Evolutionary conservation across 805 yeast species (phyloP).

Genomic region (Jamesozyma spencerorum): DNA sequence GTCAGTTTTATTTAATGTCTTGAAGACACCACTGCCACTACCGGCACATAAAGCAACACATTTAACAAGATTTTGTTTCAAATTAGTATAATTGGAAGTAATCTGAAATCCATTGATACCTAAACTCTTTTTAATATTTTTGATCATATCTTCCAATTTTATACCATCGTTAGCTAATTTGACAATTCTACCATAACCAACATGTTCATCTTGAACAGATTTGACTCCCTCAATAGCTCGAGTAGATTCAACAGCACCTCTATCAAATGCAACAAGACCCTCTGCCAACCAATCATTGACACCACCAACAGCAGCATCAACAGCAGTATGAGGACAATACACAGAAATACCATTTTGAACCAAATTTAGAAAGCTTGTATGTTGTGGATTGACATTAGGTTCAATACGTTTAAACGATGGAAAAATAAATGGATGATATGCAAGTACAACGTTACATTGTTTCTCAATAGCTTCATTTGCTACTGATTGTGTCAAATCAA

Average conservation of each 20-base stretch:
- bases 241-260: slow-evolving; percentile 8
- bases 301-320: slow-evolving; percentile 87
- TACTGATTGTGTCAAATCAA: slow-evolving; percentile 77
- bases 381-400: slow-evolving; percentile 63
- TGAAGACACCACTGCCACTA: slow-evolving; percentile 74
- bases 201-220: slow-evolving; percentile 22
- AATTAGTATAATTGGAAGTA: slow-evolving; percentile 31
- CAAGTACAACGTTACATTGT: slow-evolving; percentile 52
- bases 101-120: slow-evolving; percentile 53
- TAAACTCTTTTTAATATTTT: slow-evolving; percentile 44
- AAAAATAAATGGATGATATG: slow-evolving; percentile 94
- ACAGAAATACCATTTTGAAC: slow-evolving; percentile 76
- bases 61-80: slow-evolving; percentile 30
- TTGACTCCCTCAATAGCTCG: slow-evolving; percentile 20
- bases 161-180: slow-evolving; percentile 35
- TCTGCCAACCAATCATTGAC: slow-evolving; percentile 87
- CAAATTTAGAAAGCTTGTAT: slow-evolving; percentile 59
- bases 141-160: slow-evolving; percentile 37
- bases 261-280: slow-evolving; percentile 37
- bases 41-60: slow-evolving; percentile 91
- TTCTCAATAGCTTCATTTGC: slow-evolving; percentile 70
- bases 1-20: slow-evolving; percentile 16
- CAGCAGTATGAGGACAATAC: slow-evolving; percentile 92
- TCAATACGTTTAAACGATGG: slow-evolving; percentile 71
- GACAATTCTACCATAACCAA: slow-evolving; percentile 79